Base-by-base conservation (phyloP, 108 stramenopile species). In the Parietichytrium sp. region DNA sequence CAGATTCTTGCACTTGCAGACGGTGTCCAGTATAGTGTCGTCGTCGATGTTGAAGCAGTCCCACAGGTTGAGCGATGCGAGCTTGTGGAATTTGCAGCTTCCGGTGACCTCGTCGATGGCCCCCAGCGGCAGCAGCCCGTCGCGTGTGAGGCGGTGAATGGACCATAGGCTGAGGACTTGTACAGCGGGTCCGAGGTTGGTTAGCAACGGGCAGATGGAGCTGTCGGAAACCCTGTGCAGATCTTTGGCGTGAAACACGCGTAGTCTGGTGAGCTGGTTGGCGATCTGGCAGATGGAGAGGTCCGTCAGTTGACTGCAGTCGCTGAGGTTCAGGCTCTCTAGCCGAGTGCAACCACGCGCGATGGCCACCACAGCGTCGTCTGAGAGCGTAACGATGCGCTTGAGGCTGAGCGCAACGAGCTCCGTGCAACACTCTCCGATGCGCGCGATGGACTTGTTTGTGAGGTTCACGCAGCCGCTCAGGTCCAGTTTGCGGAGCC, bases 271-370 rank as follows among this genome's bases (percentile, higher is more conserved):
- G 13, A 72, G 42, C 10, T 10, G 13, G 7, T 33, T n/a, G 3
- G 38, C 61, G 15, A 72, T n/a, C 15, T 7, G 23, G 15, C 61
- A n/a, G 23, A 72, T 2, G 61, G 38, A 45, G 23, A 10, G 0
- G 61, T 72, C 61, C 33, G 61, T 72, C 16, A 72, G 61, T 23
- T 27, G 36, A 6, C 10, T 45, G 20, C 61, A 72, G 61, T 72
- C 91, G 30, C 96, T 95, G 80, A 92, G 95, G 80, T 97, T 94
- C 49, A 93, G 88, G 3, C 95, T 81, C 18, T 94, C 93, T 49
- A 91, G 86, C 18, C 94, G 89, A 7, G 92, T 95, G 4, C 93
- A 95, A 79, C 88, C 88, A 79, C 92, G 89, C 13, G 90, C 80
- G 3, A 89, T 91, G 26, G 94, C 94, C 38, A 83, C 87, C 81